A percentile compares a stretch with the other conserved stretches of the same genome.
Conservation (phyloP, 805 yeast genomes). For the Myxozyma nipponensis region DNA sequence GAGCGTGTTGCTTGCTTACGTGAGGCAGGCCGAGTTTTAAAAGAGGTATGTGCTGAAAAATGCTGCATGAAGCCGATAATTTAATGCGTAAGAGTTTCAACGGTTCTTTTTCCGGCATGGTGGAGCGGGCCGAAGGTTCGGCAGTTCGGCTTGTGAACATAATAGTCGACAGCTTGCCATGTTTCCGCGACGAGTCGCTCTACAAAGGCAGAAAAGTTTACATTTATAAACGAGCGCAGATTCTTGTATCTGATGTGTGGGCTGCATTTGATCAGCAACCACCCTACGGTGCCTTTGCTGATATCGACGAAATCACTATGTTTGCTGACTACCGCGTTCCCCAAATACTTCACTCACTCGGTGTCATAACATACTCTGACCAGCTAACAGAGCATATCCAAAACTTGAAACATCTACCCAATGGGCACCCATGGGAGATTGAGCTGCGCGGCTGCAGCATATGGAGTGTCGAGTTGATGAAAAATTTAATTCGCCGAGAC, state of each 20-base stretch:
- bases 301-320: slow-evolving; percentile 43
- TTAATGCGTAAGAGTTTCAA: slow-evolving; percentile 14
- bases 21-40: slow-evolving; percentile 39
- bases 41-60: slow-evolving; percentile 1
- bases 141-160: slow-evolving; percentile 37
- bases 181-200: slow-evolving; percentile 37
- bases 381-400: slow-evolving; percentile 30
- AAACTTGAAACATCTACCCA: slow-evolving; percentile 26
- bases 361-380: slow-evolving; percentile 38
- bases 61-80: background rate
- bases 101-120: slow-evolving; percentile 31
- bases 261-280: slow-evolving; percentile 41
- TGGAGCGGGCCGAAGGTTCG: slow-evolving; percentile 32
- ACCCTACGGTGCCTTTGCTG: slow-evolving; percentile 38
- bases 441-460: slow-evolving; percentile 45
- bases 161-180: slow-evolving; percentile 33
- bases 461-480: slow-evolving; percentile 41
- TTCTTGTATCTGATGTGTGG: slow-evolving; percentile 43
- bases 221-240: slow-evolving; percentile 44
- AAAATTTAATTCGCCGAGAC: slow-evolving; percentile 27
- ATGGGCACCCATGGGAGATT: slow-evolving; percentile 39
- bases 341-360: slow-evolving; percentile 40
- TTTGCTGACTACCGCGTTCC: slow-evolving; percentile 49
- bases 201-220: slow-evolving; percentile 36
- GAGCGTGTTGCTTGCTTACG: slow-evolving; percentile 37